Percentiles rank a stretch among this genome's conserved stretches.
phyloP scores from a whole-genome alignment of 2,329 filamentous ascomycete genomes.

The Alternaria postmessia region DNA sequence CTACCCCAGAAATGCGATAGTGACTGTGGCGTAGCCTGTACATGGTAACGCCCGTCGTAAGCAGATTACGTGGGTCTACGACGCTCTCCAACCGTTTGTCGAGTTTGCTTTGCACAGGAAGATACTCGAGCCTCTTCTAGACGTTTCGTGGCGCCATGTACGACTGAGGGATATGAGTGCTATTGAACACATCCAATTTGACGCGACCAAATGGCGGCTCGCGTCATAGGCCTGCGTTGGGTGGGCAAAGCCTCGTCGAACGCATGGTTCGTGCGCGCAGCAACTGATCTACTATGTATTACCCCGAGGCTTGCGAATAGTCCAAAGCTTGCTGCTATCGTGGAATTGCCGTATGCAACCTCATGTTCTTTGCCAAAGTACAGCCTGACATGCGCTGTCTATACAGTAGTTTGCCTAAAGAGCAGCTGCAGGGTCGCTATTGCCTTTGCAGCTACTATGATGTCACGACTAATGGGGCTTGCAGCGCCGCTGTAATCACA shows the following conservation, averaged over 20 bases:
- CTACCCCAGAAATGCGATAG: constrained; percentile 3
- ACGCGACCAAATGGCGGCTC: background rate
- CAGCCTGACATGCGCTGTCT: background rate
- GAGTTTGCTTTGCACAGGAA: background rate
- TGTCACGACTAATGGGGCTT: constrained; percentile 36
- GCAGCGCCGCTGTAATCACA: background rate
- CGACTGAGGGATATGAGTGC: background rate
- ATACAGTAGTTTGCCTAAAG: background rate
- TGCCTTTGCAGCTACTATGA: constrained; percentile 27
- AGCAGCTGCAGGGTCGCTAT: constrained; percentile 12
- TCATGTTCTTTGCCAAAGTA: background rate
- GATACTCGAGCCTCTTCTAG: background rate
- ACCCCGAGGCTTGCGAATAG: background rate
- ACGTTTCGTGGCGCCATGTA: background rate
- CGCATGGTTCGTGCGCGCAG: constrained; percentile 15
- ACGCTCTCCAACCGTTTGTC: background rate
- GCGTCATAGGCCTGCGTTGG: background rate
- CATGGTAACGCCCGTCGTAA: constrained; percentile 4
- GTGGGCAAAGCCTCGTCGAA: constrained; percentile 4
- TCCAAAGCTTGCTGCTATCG: background rate
- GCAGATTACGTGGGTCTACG: constrained; percentile 3
- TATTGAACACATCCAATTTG: background rate
- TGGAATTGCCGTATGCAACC: background rate
- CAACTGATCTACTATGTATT: background rate
- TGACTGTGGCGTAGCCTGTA: constrained; percentile 6